Conservation (phyloP, 2,329 filamentous ascomycete genomes). For the Cryphonectria nitschkei region DNA sequence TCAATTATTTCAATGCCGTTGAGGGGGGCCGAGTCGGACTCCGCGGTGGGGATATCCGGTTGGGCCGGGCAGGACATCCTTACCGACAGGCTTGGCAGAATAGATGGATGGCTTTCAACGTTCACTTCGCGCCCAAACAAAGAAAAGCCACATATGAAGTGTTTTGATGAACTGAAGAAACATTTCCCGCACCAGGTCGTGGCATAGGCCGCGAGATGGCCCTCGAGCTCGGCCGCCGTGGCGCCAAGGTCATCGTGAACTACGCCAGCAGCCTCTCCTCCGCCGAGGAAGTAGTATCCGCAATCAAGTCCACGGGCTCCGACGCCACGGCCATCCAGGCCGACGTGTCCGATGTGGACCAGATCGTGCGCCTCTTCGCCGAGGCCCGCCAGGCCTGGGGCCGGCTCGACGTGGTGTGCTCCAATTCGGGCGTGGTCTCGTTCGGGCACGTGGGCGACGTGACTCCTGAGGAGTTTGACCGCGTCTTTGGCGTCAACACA, state of each 20-base stretch:
- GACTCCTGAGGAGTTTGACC: slow-evolving; percentile 71
- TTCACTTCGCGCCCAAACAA: not conserved
- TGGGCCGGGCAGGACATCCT: not conserved
- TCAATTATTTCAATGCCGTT: not conserved
- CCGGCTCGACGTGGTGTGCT: slow-evolving; percentile 71
- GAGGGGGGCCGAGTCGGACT: slow-evolving; percentile 6
- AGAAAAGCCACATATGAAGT: not conserved
- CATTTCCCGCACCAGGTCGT: slow-evolving; percentile 47
- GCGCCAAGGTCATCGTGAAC: slow-evolving; percentile 69
- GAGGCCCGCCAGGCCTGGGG: slow-evolving; percentile 66
- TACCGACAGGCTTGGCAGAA: not conserved
- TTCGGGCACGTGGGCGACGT: slow-evolving; percentile 73
- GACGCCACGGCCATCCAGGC: slow-evolving; percentile 69
- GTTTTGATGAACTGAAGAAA: not conserved
- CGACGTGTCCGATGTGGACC: slow-evolving; percentile 66
- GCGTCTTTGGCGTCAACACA: slow-evolving; percentile 70
- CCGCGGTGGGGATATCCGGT: slow-evolving; percentile 19
- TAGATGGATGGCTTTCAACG: not conserved
- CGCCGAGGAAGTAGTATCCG: slow-evolving; percentile 66
- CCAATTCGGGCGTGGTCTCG: slow-evolving; percentile 69
- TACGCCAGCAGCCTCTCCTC: slow-evolving; percentile 67
- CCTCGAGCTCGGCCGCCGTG: slow-evolving; percentile 65
- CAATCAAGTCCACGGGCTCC: slow-evolving; percentile 66
- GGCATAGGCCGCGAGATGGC: slow-evolving; percentile 71
- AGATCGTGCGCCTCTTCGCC: slow-evolving; percentile 67